Evolutionary conservation across 306 rosid species (phyloP), one percentile per base, ranked within the genome.

Genomic region (Castanopsis chinensis): DNA sequence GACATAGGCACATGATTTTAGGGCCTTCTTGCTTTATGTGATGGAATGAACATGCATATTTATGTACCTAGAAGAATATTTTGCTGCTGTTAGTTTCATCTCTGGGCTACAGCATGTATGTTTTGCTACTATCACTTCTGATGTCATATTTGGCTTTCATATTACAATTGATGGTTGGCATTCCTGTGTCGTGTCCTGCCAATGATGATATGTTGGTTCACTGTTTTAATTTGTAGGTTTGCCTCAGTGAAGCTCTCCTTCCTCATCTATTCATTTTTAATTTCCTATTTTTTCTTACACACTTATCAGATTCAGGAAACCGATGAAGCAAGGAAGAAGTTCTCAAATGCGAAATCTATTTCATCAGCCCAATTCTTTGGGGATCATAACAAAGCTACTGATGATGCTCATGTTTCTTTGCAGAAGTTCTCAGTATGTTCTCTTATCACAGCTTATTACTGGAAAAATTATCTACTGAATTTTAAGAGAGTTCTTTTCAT

Each of bases 281-380:
- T 37, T 20, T 30, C n/a, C 4, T 18, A 80, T 79, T 65, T 61
- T 74, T 35, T 15, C n/a, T 69, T 49, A 14, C 74, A 51, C 71
- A 51, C 18, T 49, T 32, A 7, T 73, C 86, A 92, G 94, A 76
- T 90, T 76, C 86, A 90, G 85, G 97, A 94, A 78, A 81, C 92
- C 55, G 90, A 94, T 73, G 99, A 92, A 79, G 99, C 97, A 35
- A 85, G 97, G 83, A 92, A 88, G 90, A 94, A 94, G 88, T 94
- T 94, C 84, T 78, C 95, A 74, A 94, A 94, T 83, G 99, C 97
- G 61, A 94, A 92, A 80, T 94, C 97, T 43, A 92, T 94, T 83
- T 92, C 99, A 37, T 94, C 99, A 3, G 91, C 93, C 63, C 99
- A 94, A 86, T 92, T 73, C 85, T 94, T 92, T 37, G 99, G 97